phyloP scores from a whole-genome alignment of 2,329 filamentous ascomycete genomes.

The Magnaporthales sp. region DNA sequence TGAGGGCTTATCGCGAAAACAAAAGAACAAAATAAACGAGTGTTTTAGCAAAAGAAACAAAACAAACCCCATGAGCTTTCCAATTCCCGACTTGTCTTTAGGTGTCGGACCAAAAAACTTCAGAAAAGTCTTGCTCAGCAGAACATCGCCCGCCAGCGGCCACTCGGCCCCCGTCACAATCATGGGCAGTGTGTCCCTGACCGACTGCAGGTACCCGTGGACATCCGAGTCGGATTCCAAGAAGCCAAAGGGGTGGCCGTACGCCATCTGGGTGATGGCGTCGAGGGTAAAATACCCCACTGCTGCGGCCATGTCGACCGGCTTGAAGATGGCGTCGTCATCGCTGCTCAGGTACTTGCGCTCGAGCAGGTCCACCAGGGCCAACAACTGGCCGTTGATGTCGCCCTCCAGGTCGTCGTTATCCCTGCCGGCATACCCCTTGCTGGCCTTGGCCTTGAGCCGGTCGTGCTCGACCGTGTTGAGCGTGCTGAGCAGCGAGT shows the following conservation, averaged over 20 bases:
- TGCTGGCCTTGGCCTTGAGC: slow-evolving; percentile 16
- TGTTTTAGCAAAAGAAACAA: neutral
- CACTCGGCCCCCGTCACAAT: slow-evolving; percentile 30
- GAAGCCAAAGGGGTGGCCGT: slow-evolving; percentile 36
- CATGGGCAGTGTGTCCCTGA: slow-evolving; percentile 26
- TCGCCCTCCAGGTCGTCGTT: slow-evolving; percentile 16
- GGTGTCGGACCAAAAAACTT: slow-evolving; percentile 23
- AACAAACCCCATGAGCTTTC: slow-evolving; percentile 16
- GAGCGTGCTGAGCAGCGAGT: slow-evolving; percentile 37
- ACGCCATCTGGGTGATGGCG: slow-evolving; percentile 37
- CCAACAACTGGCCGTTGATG: slow-evolving; percentile 14
- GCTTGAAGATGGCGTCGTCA: slow-evolving; percentile 1
- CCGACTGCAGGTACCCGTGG: slow-evolving; percentile 31
- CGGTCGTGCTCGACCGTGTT: slow-evolving; percentile 19
- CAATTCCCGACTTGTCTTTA: slow-evolving; percentile 17
- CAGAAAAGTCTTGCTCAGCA: slow-evolving; percentile 18
- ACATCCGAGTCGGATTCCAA: slow-evolving; percentile 32
- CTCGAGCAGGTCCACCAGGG: slow-evolving; percentile 11
- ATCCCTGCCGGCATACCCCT: slow-evolving; percentile 20
- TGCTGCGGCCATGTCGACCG: slow-evolving; percentile 34
- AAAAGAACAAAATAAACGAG: neutral
- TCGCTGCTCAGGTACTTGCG: slow-evolving; percentile 11
- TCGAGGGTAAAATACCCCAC: slow-evolving; percentile 41
- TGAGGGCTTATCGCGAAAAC: neutral
- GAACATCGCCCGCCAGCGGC: slow-evolving; percentile 20